Evolutionary conservation across 2,329 filamentous ascomycete genomes (phyloP).

Genomic region (Pseudocercospora pini-densiflorae): DNA sequence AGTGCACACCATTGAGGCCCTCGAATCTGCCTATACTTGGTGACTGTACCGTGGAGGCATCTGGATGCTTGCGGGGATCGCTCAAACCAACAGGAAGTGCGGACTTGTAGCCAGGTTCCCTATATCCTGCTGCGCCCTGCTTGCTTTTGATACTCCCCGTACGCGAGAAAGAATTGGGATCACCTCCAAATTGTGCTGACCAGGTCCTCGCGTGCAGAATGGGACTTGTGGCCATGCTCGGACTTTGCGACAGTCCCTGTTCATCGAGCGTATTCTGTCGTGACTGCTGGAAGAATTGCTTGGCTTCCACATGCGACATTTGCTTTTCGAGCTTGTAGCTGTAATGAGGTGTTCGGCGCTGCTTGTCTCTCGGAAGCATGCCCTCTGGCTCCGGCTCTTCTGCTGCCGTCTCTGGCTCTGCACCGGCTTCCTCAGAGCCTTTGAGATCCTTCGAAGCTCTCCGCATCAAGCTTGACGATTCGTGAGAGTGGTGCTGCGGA

Average conservation of each 20-base stretch:
- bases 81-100: slow-evolving; percentile 42
- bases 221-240: slow-evolving; percentile 36
- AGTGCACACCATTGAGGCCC: slow-evolving; percentile 23
- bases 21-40: slow-evolving; percentile 39
- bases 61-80: slow-evolving; percentile 39
- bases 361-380: slow-evolving; percentile 55
- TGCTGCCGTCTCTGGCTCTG: slow-evolving; percentile 19
- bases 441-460: slow-evolving; percentile 34
- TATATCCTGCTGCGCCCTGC: slow-evolving; percentile 38
- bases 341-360: slow-evolving; percentile 81
- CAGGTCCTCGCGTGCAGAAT: slow-evolving; percentile 51
- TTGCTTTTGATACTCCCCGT: slow-evolving; percentile 50
- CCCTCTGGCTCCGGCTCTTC: slow-evolving; percentile 36
- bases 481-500: slow-evolving; percentile 27
- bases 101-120: slow-evolving; percentile 35
- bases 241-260: slow-evolving; percentile 38
- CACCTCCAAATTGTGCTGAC: slow-evolving; percentile 45
- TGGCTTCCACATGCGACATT: slow-evolving; percentile 91
- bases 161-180: slow-evolving; percentile 42
- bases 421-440: slow-evolving; percentile 21
- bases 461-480: slow-evolving; percentile 32
- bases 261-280: slow-evolving; percentile 64
- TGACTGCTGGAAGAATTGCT: slow-evolving; percentile 91
- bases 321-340: slow-evolving; percentile 93
- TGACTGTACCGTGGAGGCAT: slow-evolving; percentile 36